These are phyloP conservation scores for Neurospora sp. DNA, from an alignment of 495 filamentous ascomycete genomes.

Conservation along the genomic window DNA sequence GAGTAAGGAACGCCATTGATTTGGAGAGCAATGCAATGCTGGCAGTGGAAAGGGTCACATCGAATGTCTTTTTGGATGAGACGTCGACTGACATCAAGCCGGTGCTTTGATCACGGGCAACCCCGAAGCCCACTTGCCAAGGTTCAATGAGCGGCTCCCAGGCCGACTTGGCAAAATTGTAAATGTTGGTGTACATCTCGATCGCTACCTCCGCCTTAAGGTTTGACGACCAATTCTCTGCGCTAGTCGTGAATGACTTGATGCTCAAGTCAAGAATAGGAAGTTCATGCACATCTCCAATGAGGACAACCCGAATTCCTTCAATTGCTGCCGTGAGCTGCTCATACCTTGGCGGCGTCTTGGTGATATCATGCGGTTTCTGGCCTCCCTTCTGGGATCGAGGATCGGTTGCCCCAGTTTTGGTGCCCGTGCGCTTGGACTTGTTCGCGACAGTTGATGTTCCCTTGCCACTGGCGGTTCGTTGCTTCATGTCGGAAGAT, in stretches of 20 bases:
- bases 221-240: constrained; percentile 82
- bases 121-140: constrained; percentile 85
- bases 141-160: constrained; percentile 97
- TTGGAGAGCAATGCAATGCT: constrained; percentile 90
- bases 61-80: constrained; percentile 78
- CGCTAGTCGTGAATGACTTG: constrained; percentile 73
- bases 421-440: constrained; percentile 10
- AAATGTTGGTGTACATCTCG: constrained; percentile 90
- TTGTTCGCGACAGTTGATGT: constrained; percentile 47
- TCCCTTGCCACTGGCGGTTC: constrained; percentile 54
- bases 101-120: constrained; percentile 66
- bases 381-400: constrained; percentile 4
- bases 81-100: constrained; percentile 75
- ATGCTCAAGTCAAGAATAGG: constrained; percentile 91
- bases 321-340: constrained; percentile 75
- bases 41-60: constrained; percentile 85
- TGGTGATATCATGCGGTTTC: constrained; percentile 26
- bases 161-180: constrained; percentile 96
- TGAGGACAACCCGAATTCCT: constrained; percentile 85
- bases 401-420: not conserved
- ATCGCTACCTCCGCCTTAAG: constrained; percentile 81
- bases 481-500: constrained; percentile 43
- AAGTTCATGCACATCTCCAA: constrained; percentile 90
- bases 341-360: constrained; percentile 45
- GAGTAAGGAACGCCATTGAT: constrained; percentile 79